Base-by-base conservation (phyloP, 176 grass and related monocot species). In the Ampelocalamus luodianensis region DNA sequence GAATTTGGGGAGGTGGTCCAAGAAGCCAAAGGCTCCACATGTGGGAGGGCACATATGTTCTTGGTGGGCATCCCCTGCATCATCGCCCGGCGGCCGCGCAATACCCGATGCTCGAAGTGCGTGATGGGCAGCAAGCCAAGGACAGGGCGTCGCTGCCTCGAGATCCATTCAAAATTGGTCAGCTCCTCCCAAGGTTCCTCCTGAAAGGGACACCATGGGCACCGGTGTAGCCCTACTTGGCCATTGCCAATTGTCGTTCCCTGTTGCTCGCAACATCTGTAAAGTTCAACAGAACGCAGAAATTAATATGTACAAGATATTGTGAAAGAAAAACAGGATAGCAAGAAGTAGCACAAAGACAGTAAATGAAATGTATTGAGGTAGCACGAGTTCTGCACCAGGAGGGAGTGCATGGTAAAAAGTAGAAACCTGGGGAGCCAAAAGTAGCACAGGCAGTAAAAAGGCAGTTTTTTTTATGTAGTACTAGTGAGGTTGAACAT, bases 101-200 rank as follows among this genome's bases (percentile, higher is more conserved):
- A 69, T 58, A 76, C 65, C 87, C 23, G 8, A 89, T 91, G 89
- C 65, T 86, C 24, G 36, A 84, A 89, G 75, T 78, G 85, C 74
- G 70, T 81, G 90, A 90, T 76, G 88, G 88, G 91, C 79, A 86
- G 82, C 72, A 83, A 76, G 68, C 86, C 81, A 86, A 74, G 90
- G 76, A 53, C 22, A 80, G 42, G 68, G 61, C 71, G 11, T 32
- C 34, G 42, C 36, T 86, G 75, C 86, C 88, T 93, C 86, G 91
- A 93, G 89, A 93, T 96, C 87, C 79, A 79, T 76, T 65, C 60
- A 81, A 81, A 80, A 80, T 58, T 79, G 36, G 79, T 85, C 86
- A 88, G 49, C 73, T 37, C 49, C 73, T 49, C 71, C 86, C 62
- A 37, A 71, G 72, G 77, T 63, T 91, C 62, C 60, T 87, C 73